Conservation (phyloP, 805 yeast species). For the Saccharomycopsis schoenii region DNA sequence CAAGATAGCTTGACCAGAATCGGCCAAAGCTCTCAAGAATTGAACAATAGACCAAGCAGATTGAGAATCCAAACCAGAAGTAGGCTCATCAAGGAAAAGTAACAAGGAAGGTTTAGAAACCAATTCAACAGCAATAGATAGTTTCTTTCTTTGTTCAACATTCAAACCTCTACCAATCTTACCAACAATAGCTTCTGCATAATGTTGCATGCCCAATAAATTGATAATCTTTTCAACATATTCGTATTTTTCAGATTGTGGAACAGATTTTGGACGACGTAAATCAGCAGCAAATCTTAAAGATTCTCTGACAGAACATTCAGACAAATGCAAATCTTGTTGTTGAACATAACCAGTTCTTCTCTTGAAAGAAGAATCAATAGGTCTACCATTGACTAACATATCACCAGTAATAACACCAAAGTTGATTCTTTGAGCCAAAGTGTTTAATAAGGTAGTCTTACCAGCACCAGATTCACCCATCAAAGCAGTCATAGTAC, state of each 20-base stretch:
- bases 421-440: slow-evolving; percentile 42
- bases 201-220: slow-evolving; percentile 39
- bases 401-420: slow-evolving; percentile 51
- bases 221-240: slow-evolving; percentile 43
- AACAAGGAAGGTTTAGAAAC: slow-evolving; percentile 45
- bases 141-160: slow-evolving; percentile 44
- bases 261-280: slow-evolving; percentile 33
- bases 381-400: slow-evolving; percentile 43
- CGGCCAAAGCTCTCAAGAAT: slow-evolving; percentile 39
- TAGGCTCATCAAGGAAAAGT: slow-evolving; percentile 48
- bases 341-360: slow-evolving; percentile 51
- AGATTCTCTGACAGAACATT: slow-evolving; percentile 44
- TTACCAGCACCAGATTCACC: slow-evolving; percentile 58
- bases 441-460: slow-evolving; percentile 42
- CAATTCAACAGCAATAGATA: slow-evolving; percentile 45
- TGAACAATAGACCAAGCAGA: slow-evolving; percentile 51
- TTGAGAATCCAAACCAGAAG: slow-evolving; percentile 49
- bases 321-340: slow-evolving; percentile 43
- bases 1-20: slow-evolving; percentile 46
- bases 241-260: slow-evolving; percentile 35
- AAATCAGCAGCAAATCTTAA: slow-evolving; percentile 40
- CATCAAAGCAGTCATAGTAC: slow-evolving; percentile 47
- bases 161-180: slow-evolving; percentile 38
- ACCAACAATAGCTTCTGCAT: slow-evolving; percentile 44
- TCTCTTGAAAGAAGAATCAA: slow-evolving; percentile 41